Conservation (phyloP, 164 flowering plant species). For the Brasenia schreberi region DNA sequence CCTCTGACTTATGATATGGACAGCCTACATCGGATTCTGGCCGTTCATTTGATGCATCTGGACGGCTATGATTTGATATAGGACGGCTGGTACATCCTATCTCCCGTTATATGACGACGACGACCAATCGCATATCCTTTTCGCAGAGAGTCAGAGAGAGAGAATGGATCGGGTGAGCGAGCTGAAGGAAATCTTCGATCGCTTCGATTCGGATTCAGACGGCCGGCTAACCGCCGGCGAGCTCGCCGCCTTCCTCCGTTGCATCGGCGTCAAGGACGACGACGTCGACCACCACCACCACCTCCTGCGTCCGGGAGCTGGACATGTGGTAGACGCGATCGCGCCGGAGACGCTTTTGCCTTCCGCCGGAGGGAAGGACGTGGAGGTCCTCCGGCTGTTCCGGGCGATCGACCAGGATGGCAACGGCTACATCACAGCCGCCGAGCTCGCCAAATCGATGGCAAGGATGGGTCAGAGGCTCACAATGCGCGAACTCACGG, state of each 20-base stretch:
- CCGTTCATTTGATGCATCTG: too few species aligned
- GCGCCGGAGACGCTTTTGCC: conserved; percentile 39
- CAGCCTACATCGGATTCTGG: too few species aligned
- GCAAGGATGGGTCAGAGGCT: conserved; percentile 84
- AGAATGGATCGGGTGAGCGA: conserved; percentile 24
- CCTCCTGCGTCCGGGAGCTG: conserved; percentile 59
- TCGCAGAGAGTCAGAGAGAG: not conserved
- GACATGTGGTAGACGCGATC: conserved; percentile 46
- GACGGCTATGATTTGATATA: too few species aligned
- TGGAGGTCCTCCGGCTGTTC: conserved; percentile 52
- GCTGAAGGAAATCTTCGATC: conserved; percentile 55
- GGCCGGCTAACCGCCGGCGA: conserved; percentile 88
- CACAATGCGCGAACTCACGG: conserved; percentile 50
- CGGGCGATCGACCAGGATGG: conserved; percentile 67
- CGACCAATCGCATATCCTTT: not conserved
- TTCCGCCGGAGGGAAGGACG: conserved; percentile 35
- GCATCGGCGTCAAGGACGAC: conserved; percentile 77
- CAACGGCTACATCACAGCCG: conserved; percentile 72
- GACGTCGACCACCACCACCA: conserved; percentile 34
- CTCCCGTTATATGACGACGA: too few species aligned
- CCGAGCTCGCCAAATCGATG: conserved; percentile 83
- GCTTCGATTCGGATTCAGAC: conserved; percentile 83
- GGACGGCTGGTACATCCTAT: too few species aligned
- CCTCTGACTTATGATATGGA: too few species aligned
- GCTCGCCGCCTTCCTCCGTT: conserved; percentile 78